Percentiles rank a stretch among this genome's conserved stretches.
phyloP scores from a whole-genome alignment of 768 basidiomycete genomes.

The Mrakia frigida region DNA sequence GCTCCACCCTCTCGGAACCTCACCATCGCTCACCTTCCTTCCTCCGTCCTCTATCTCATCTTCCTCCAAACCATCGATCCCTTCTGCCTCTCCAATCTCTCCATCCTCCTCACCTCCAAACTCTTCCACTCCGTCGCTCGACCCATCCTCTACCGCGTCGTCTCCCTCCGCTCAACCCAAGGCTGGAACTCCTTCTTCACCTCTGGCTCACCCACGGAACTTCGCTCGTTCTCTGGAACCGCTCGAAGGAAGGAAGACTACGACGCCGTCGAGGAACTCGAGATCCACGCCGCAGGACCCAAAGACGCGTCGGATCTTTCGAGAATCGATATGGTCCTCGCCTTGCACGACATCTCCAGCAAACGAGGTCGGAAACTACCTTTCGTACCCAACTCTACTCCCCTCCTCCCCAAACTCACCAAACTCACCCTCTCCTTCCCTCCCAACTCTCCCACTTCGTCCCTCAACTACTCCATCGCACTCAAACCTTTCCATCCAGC shows the following conservation, averaged over 20 bases:
- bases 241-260: neutral
- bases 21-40: neutral
- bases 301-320: neutral
- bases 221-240: too few relatives aligned
- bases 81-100: neutral
- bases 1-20: neutral
- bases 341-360: neutral
- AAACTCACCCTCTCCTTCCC: neutral
- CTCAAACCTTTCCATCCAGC: neutral
- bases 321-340: neutral
- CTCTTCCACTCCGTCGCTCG: neutral
- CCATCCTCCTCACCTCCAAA: slow-evolving; percentile 4
- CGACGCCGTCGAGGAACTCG: neutral
- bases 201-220: neutral
- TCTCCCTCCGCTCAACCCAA: slow-evolving; percentile 10
- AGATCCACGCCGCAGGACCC: neutral
- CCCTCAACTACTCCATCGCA: neutral
- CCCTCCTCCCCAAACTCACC: neutral
- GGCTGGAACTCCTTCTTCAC: slow-evolving; percentile 10
- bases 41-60: neutral
- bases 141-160: slow-evolving; percentile 5
- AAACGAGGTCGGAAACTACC: neutral
- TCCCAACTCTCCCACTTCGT: neutral
- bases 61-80: slow-evolving; percentile 1
- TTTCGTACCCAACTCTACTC: neutral